phyloP scores from a whole-genome alignment of 129 eudicot genomes.

The Flaveria trinervia region DNA sequence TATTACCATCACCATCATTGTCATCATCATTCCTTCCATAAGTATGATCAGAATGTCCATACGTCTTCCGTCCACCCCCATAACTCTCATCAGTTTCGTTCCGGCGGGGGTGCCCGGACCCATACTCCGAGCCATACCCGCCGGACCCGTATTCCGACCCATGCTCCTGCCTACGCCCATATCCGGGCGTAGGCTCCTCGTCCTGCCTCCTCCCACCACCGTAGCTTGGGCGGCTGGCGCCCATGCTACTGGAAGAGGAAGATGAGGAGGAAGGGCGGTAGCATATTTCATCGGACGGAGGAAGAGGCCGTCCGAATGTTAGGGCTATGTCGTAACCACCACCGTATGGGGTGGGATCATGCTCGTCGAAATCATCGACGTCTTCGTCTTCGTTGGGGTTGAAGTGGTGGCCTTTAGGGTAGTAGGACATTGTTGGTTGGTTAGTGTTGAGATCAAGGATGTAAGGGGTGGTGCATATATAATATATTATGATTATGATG shows the following conservation, averaged over 20 bases:
- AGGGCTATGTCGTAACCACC: conserved; percentile 74
- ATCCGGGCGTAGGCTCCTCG: conserved; percentile 35
- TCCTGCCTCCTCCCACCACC: conserved; percentile 46
- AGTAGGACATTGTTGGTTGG: conserved; percentile 61
- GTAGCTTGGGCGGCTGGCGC: conserved; percentile 56
- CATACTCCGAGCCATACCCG: conserved; percentile 42
- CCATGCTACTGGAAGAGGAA: conserved; percentile 27
- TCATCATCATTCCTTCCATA: not conserved
- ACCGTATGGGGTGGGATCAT: conserved; percentile 77
- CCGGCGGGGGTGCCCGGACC: conserved; percentile 50
- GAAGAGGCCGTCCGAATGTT: conserved; percentile 73
- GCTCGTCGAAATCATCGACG: conserved; percentile 70
- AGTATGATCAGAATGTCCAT: not conserved
- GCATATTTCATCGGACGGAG: conserved; percentile 71
- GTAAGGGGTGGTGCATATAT: not conserved
- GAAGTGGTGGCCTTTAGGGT: conserved; percentile 57
- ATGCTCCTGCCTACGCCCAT: conserved; percentile 36
- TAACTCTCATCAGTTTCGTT: conserved; percentile 19
- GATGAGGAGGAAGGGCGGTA: conserved; percentile 54
- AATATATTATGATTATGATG: not conserved
- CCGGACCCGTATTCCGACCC: conserved; percentile 50
- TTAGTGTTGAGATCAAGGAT: not conserved
- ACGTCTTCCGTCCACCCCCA: conserved; percentile 30
- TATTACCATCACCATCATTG: not conserved
- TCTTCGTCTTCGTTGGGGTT: conserved; percentile 46